Conservation (phyloP, 495 filamentous ascomycete genomes). For the Platismatia glauca region DNA sequence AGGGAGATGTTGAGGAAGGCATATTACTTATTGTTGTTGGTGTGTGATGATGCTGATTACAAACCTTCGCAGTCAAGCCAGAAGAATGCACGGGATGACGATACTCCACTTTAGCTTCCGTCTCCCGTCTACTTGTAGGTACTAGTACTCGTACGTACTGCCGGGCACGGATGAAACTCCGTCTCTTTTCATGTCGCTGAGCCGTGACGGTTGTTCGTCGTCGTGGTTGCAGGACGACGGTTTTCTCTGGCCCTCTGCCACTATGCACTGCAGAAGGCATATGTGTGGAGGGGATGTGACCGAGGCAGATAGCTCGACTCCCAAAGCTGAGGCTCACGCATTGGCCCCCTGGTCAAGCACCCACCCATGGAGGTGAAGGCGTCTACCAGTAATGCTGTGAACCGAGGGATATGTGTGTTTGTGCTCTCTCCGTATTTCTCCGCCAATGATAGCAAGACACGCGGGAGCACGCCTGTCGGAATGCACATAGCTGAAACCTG, state of each 20-base stretch:
- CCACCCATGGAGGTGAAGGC: no score
- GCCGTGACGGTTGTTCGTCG: no score
- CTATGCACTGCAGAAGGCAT: background rate
- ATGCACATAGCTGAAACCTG: background rate
- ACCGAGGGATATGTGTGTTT: background rate
- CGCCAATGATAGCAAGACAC: conserved; percentile 6
- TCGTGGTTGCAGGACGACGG: background rate
- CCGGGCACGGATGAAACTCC: no score
- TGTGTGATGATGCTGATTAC: background rate
- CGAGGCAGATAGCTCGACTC: background rate
- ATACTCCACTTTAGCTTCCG: conserved; percentile 9
- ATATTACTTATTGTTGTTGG: background rate
- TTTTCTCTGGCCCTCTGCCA: background rate
- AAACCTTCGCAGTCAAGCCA: background rate
- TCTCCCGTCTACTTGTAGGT: no score
- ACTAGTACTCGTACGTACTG: no score
- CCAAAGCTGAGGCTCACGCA: no score
- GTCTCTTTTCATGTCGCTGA: background rate
- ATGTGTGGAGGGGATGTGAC: background rate
- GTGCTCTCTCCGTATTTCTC: background rate
- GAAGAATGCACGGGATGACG: conserved; percentile 1
- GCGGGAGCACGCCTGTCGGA: background rate
- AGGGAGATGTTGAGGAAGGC: background rate
- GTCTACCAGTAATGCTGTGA: background rate
- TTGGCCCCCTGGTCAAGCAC: no score